Evolutionary conservation across 1,139 yeast species (phyloP).

Genomic region (Pneumocystis canis): DNA sequence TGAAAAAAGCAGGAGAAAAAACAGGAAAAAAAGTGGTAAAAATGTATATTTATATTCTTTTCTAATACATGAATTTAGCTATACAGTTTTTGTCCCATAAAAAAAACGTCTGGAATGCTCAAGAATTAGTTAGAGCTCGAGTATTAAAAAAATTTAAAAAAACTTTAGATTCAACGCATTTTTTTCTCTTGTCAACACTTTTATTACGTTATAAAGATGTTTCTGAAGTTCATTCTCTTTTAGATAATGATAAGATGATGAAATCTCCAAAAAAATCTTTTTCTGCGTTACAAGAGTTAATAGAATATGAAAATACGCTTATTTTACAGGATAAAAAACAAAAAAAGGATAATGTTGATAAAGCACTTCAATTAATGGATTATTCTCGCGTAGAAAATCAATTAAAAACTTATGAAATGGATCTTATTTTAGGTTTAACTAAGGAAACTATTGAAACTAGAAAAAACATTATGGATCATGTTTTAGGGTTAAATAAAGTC

Average conservation of each 20-base stretch:
- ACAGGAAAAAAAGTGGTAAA: not conserved
- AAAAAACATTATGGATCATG: not conserved
- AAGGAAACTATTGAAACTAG: not conserved
- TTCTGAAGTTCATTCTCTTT: not conserved
- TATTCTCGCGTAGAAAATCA: not conserved
- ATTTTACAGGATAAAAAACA: not conserved
- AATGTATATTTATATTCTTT: not conserved
- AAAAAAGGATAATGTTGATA: not conserved
- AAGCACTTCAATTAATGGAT: not conserved
- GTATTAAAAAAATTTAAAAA: not conserved
- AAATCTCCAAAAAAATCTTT: not conserved
- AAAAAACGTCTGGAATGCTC: not conserved
- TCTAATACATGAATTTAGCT: not conserved
- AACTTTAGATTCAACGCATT: not conserved
- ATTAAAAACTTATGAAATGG: not conserved
- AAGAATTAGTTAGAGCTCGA: not conserved
- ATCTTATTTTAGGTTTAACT: not conserved
- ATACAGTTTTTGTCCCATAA: not conserved
- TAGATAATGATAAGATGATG: not conserved
- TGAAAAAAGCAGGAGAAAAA: not conserved
- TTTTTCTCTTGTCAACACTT: not conserved
- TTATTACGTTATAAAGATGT: not conserved
- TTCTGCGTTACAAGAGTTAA: not conserved
- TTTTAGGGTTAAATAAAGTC: not conserved
- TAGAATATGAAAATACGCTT: not conserved